Percentiles rank a stretch among this genome's conserved stretches.
phyloP scores from a whole-genome alignment of 163 green algal species.

The Scenedesmus sp. region DNA sequence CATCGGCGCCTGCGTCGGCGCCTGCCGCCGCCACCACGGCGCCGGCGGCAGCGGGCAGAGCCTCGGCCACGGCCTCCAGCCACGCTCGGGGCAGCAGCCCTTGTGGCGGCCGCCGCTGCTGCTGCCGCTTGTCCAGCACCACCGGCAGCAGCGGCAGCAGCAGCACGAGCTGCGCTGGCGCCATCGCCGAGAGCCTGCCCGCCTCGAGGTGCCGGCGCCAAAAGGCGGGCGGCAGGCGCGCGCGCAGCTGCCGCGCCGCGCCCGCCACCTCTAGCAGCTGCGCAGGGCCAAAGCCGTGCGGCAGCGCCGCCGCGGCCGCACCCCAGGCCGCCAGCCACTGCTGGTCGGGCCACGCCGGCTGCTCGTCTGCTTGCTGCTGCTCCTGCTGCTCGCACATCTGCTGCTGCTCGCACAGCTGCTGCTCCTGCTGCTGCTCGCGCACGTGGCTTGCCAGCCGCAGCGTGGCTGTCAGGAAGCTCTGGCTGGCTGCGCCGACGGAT shows the following conservation, averaged over 20 bases:
- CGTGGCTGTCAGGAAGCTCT: background rate
- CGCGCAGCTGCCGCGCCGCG: background rate
- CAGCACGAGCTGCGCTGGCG: conserved; percentile 3
- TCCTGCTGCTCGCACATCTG: no score
- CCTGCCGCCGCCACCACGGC: background rate
- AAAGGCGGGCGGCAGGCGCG: conserved; percentile 23
- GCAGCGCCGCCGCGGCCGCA: background rate
- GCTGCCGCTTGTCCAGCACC: background rate
- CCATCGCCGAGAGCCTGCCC: background rate
- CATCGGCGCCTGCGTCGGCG: background rate
- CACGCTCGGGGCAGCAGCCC: conserved; percentile 4
- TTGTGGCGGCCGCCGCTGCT: background rate
- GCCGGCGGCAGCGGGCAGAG: background rate
- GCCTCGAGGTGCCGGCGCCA: background rate
- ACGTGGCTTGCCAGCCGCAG: background rate
- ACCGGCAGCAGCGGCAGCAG: conserved; percentile 4
- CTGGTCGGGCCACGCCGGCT: background rate
- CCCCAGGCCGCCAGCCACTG: conserved; percentile 25
- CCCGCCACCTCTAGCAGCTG: background rate
- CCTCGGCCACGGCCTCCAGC: background rate
- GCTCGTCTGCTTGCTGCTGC: no score
- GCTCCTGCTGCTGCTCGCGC: background rate
- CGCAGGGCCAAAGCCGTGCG: background rate
- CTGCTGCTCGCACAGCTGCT: background rate
- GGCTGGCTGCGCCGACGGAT: background rate